These are phyloP conservation scores for Kluyveromyces siamensis DNA, from an alignment of 805 yeast species.

Conservation along the genomic window DNA sequence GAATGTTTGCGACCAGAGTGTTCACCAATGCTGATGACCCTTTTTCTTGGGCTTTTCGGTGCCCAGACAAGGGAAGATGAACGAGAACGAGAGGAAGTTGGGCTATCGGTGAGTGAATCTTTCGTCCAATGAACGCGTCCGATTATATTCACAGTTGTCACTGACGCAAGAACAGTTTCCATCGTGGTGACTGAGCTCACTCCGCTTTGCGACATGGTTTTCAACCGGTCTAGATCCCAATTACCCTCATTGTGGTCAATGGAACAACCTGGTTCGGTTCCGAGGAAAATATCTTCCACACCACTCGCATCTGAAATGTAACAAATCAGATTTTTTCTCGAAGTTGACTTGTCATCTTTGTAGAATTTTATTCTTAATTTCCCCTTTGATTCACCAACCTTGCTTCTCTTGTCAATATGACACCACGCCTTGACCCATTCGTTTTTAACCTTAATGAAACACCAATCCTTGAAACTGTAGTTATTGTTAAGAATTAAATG, in stretches of 20 bases:
- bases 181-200: not conserved
- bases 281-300: constrained; percentile 23
- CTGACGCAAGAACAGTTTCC: constrained; percentile 1
- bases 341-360: constrained; percentile 18
- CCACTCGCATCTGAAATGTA: constrained; percentile 21
- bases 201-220: not conserved
- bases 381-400: constrained; percentile 11
- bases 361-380: constrained; percentile 22
- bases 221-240: constrained; percentile 1
- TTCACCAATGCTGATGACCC: not conserved
- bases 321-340: constrained; percentile 20
- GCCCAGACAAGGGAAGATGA: constrained; percentile 4
- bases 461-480: constrained; percentile 28
- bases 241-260: not conserved
- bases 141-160: constrained; percentile 4
- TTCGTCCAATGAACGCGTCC: constrained; percentile 5
- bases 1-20: not conserved
- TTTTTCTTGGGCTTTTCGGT: constrained; percentile 3
- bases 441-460: constrained; percentile 22
- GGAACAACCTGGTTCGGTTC: constrained; percentile 6
- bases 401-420: constrained; percentile 20
- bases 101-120: not conserved
- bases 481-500: constrained; percentile 19
- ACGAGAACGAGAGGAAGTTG: constrained; percentile 4
- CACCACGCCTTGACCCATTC: constrained; percentile 28